phyloP scores from a whole-genome alignment of 805 yeast species.

The Barnettozyma botsteinii region DNA sequence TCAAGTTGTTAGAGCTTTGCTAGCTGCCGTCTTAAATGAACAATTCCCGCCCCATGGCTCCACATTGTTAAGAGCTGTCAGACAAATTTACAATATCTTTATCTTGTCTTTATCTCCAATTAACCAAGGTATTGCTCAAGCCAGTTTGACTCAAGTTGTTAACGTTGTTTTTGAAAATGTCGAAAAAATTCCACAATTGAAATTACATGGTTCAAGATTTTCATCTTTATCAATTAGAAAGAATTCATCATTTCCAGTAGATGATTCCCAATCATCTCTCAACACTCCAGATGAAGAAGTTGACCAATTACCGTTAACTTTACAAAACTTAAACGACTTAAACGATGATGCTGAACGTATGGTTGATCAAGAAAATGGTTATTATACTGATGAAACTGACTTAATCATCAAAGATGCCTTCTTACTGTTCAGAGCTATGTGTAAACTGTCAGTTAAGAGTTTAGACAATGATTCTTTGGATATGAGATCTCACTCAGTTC shows the following conservation, averaged over 20 bases:
- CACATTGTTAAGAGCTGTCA: conserved; percentile 77
- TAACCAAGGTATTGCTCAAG: conserved; percentile 94
- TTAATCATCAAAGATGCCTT: conserved; percentile 84
- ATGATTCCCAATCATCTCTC: conserved; percentile 1
- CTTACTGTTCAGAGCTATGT: conserved; percentile 88
- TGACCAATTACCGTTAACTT: conserved; percentile 41
- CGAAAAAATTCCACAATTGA: conserved; percentile 28
- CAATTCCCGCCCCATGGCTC: conserved; percentile 86
- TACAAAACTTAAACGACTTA: conserved; percentile 53
- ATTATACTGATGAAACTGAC: conserved; percentile 53
- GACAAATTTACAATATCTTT: conserved; percentile 91
- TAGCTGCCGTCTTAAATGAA: conserved; percentile 81
- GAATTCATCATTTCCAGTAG: conserved; percentile 13
- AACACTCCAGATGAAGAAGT: conserved; percentile 8
- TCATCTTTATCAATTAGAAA: conserved; percentile 11
- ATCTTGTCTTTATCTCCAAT: conserved; percentile 73
- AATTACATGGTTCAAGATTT: conserved; percentile 4
- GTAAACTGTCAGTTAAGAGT: conserved; percentile 82
- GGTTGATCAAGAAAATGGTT: conserved; percentile 39
- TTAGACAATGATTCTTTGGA: conserved; percentile 73
- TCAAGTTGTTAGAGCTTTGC: conserved; percentile 87
- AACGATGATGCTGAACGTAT: conserved; percentile 51
- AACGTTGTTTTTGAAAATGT: conserved; percentile 78
- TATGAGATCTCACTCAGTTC: conserved; percentile 85
- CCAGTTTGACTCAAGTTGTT: conserved; percentile 86